Conservation (phyloP, 1,284 basidiomycete genomes). For the Heterobasidion occidentale region DNA sequence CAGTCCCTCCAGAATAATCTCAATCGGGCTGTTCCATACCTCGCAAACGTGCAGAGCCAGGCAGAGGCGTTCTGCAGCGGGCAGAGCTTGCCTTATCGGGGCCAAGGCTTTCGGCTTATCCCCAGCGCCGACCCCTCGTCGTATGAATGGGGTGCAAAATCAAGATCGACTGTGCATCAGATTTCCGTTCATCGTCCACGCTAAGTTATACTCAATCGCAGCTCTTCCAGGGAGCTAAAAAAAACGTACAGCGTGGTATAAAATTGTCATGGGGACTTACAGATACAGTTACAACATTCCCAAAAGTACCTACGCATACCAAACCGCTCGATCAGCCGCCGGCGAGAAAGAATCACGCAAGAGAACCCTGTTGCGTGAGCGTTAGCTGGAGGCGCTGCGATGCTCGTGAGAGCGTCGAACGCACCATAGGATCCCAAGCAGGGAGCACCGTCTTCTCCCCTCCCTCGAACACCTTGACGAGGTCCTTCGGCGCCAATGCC, state of each 20-base stretch:
- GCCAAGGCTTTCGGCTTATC: not conserved
- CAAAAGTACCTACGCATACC: too few relatives aligned
- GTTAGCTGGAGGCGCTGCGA: not conserved
- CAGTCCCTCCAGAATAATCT: too few relatives aligned
- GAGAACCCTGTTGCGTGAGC: conserved; percentile 7
- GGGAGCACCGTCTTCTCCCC: conserved; percentile 61
- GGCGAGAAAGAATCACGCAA: conserved; percentile 2
- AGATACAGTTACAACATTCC: too few relatives aligned
- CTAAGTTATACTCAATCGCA: too few relatives aligned
- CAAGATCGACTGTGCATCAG: not conserved
- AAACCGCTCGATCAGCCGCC: too few relatives aligned
- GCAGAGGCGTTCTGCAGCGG: too few relatives aligned
- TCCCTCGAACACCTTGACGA: conserved; percentile 73
- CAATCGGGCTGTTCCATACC: too few relatives aligned
- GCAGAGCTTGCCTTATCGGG: not conserved
- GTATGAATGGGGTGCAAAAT: too few relatives aligned
- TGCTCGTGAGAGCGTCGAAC: not conserved
- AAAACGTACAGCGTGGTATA: too few relatives aligned
- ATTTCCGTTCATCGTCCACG: not conserved
- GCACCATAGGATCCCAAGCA: conserved; percentile 85
- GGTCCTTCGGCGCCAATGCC: conserved; percentile 69
- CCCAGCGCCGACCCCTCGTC: not conserved
- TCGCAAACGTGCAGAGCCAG: too few relatives aligned
- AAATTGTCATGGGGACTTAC: too few relatives aligned
- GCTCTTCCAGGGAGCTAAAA: too few relatives aligned